Percentiles rank a stretch among this genome's conserved stretches.
Conservation (phyloP, 2,329 filamentous ascomycete genomes). For the Cercospora berteroae region DNA sequence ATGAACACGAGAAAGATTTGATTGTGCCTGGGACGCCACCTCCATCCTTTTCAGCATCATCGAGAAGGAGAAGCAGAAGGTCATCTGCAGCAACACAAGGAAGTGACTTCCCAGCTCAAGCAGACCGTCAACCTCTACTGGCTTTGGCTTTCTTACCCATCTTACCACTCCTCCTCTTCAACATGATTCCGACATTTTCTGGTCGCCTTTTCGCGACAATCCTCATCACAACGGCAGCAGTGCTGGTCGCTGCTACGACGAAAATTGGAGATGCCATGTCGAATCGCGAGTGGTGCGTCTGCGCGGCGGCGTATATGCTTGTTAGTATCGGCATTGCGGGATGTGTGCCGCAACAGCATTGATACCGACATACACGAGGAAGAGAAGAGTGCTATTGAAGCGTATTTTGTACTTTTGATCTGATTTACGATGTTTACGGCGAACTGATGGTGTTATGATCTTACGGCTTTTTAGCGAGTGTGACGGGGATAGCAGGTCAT, state of each 20-base stretch:
- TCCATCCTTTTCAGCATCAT: background rate
- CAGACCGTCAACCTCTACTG: background rate
- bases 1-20: conserved; percentile 54
- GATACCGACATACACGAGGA: background rate
- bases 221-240: conserved; percentile 40
- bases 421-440: background rate
- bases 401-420: background rate
- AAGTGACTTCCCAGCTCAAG: background rate
- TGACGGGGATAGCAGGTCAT: background rate
- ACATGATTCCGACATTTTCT: conserved; percentile 43
- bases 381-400: background rate
- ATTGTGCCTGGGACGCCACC: conserved; percentile 38
- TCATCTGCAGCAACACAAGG: background rate
- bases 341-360: conserved; percentile 24
- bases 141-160: conserved; percentile 37
- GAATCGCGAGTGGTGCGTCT: conserved; percentile 42
- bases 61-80: background rate
- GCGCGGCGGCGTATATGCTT: conserved; percentile 42
- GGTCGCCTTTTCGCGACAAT: conserved; percentile 43
- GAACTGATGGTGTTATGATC: background rate
- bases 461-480: background rate
- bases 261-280: conserved; percentile 39
- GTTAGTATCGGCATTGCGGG: conserved; percentile 40
- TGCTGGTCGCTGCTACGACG: conserved; percentile 37
- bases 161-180: conserved; percentile 44